Evolutionary conservation across 805 yeast genomes (phyloP), one percentile per base, ranked within the genome.

Genomic region (Yamadazyma philogaea): DNA sequence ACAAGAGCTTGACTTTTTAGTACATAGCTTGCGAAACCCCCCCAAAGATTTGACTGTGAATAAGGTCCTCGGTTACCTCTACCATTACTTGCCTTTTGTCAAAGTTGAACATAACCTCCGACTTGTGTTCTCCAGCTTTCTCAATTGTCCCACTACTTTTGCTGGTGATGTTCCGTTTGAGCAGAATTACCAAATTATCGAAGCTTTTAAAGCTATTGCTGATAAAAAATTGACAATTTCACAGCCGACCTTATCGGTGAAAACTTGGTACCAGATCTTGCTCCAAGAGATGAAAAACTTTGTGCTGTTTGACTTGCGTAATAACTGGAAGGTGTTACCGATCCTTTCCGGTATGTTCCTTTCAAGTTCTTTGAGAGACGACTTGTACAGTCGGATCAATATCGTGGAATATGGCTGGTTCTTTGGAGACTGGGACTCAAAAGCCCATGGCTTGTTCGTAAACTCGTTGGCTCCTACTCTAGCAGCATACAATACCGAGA

Each of bases 71-170:
- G 75, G 81, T 1, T 74, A 75, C 52, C 42, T 78, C 17, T 77
- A 71, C 40, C 72, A 77, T 51, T 77, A 77, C 50, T 55, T 75
- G 40, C 82, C 82, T 1, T 71, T 56, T 36, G 59, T 78, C 39
- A 76, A 75, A 51, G 65, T 68, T 39, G 72, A 68, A 47, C 64
- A 63, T 43, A 78, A 78, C 53, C 58, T 78, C 31, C 59, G 65
- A 37, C 48, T 78, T 1, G 55, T 78, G 15, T 57, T 78, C 11
- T 61, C 70, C 24, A 62, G 68, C 34, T 72, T 78, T 45, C 47
- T 78, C 44, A 64, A 66, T 44, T 72, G 69, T 37, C 76, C 78
- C 0, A 44, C 56, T 1, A 57, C 70, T 56, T 55, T 70, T 39
- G 37, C 43, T 1, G 39, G 37, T 11, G 46, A 42, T 19, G 43